Conservation (phyloP, 2,329 filamentous ascomycete genomes). For the Raffaelea arxii region DNA sequence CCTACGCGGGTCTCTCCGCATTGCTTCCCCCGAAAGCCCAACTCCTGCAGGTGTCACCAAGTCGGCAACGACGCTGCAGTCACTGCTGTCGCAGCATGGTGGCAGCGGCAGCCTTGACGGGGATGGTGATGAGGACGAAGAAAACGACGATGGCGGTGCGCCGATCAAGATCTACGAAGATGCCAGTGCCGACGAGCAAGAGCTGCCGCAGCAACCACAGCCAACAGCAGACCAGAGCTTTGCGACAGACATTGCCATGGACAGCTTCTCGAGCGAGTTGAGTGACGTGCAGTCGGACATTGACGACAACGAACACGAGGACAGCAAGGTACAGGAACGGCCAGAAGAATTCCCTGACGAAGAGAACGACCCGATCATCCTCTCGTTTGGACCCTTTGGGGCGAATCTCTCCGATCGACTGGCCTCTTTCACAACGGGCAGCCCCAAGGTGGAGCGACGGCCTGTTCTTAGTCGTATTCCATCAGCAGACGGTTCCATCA, state of each 20-base stretch:
- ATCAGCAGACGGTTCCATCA: slow-evolving; percentile 11
- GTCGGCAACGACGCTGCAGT: slow-evolving; percentile 32
- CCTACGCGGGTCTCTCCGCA: slow-evolving; percentile 44
- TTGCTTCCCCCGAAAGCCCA: slow-evolving; percentile 67
- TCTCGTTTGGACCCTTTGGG: slow-evolving; percentile 86
- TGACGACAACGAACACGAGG: slow-evolving; percentile 60
- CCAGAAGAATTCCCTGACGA: slow-evolving; percentile 73
- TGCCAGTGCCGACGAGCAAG: slow-evolving; percentile 44
- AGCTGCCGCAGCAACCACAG: slow-evolving; percentile 25
- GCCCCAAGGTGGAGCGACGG: slow-evolving; percentile 42
- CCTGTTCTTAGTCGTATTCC: slow-evolving; percentile 8
- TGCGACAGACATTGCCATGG: slow-evolving; percentile 34
- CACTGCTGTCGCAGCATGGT: slow-evolving; percentile 28
- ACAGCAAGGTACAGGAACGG: slow-evolving; percentile 50
- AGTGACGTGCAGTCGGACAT: slow-evolving; percentile 41
- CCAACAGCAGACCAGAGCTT: slow-evolving; percentile 32
- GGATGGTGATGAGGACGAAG: no score
- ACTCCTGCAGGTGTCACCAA: slow-evolving; percentile 35
- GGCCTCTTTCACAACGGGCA: slow-evolving; percentile 63
- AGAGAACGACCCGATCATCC: slow-evolving; percentile 87
- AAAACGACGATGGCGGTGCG: slow-evolving; percentile 25
- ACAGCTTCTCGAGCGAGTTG: slow-evolving; percentile 48
- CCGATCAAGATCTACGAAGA: slow-evolving; percentile 67
- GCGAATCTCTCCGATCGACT: slow-evolving; percentile 76
- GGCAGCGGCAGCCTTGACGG: no score